Percentiles rank a stretch among this genome's conserved stretches.
Conservation (phyloP, 2,329 filamentous ascomycete genomes). For the Aspergillus oerlinghausenensis region DNA sequence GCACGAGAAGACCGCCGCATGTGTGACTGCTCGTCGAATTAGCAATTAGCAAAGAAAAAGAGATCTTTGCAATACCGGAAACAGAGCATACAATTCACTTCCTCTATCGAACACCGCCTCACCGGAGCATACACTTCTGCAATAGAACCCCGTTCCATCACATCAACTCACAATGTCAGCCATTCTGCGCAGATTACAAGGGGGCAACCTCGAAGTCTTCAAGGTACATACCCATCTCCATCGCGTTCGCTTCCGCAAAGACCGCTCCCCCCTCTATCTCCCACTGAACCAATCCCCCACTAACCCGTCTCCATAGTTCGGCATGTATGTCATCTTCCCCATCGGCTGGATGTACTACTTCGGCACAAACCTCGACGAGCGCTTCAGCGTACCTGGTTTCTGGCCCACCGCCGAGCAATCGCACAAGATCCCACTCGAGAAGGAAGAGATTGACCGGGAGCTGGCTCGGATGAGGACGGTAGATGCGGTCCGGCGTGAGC, state of each 20-base stretch:
- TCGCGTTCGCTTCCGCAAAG: background rate
- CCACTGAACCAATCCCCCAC: conserved; percentile 1
- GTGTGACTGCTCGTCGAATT: background rate
- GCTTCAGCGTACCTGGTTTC: conserved; percentile 85
- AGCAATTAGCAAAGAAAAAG: background rate
- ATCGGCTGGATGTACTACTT: conserved; percentile 99
- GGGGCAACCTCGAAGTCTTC: conserved; percentile 89
- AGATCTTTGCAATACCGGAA: background rate
- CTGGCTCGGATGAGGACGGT: conserved; percentile 60
- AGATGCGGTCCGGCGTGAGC: conserved; percentile 47
- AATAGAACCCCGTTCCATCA: conserved; percentile 4
- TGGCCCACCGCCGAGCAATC: conserved; percentile 70
- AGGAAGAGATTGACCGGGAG: conserved; percentile 67
- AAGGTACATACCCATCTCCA: conserved; percentile 57
- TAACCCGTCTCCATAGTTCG: conserved; percentile 61
- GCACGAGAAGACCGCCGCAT: background rate
- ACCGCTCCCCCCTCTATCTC: background rate
- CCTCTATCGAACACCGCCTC: background rate
- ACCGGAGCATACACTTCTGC: background rate
- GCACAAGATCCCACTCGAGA: conserved; percentile 50
- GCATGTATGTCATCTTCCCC: conserved; percentile 97
- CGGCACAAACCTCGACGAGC: conserved; percentile 91
- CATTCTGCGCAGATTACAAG: conserved; percentile 59
- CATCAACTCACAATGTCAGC: conserved; percentile 28
- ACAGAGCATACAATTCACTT: background rate